Percentiles rank a stretch among this genome's conserved stretches.
Conservation (phyloP, 2,329 filamentous ascomycete species). For the Xylaria sp. region DNA sequence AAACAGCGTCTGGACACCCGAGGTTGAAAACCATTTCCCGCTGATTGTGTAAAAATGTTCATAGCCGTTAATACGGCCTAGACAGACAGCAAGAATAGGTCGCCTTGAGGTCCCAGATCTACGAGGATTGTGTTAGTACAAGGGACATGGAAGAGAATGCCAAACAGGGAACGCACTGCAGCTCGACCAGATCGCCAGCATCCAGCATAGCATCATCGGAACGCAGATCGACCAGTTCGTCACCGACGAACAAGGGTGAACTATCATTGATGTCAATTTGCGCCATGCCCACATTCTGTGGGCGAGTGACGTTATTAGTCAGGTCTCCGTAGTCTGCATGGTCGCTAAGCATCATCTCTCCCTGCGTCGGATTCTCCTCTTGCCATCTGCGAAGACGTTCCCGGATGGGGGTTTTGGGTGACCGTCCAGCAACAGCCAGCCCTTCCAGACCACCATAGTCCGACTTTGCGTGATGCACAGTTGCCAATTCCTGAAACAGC, state of each 20-base stretch:
- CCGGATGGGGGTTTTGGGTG: slow-evolving; percentile 50
- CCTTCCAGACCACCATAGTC: slow-evolving; percentile 16
- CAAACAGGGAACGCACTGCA: slow-evolving; percentile 50
- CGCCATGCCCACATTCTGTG: slow-evolving; percentile 48
- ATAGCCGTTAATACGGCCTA: slow-evolving; percentile 62
- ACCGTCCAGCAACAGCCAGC: slow-evolving; percentile 12
- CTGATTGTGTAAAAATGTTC: slow-evolving; percentile 66
- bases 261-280: slow-evolving; percentile 46
- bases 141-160: not conserved
- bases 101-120: slow-evolving; percentile 55
- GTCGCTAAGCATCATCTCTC: slow-evolving; percentile 47
- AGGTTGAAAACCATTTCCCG: slow-evolving; percentile 62
- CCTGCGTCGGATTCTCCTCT: slow-evolving; percentile 49
- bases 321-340: slow-evolving; percentile 44
- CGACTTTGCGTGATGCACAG: slow-evolving; percentile 41
- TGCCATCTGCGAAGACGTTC: slow-evolving; percentile 58
- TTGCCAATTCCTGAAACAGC: slow-evolving; percentile 43
- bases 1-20: slow-evolving; percentile 60
- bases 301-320: slow-evolving; percentile 53
- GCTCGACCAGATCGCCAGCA: slow-evolving; percentile 64
- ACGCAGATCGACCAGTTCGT: slow-evolving; percentile 53
- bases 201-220: slow-evolving; percentile 48
- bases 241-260: slow-evolving; percentile 51
- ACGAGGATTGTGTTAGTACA: slow-evolving; percentile 31
- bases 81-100: slow-evolving; percentile 63